Base-by-base conservation (phyloP, 371 early-diverging fungal genomes). In the Mucor indicus region DNA sequence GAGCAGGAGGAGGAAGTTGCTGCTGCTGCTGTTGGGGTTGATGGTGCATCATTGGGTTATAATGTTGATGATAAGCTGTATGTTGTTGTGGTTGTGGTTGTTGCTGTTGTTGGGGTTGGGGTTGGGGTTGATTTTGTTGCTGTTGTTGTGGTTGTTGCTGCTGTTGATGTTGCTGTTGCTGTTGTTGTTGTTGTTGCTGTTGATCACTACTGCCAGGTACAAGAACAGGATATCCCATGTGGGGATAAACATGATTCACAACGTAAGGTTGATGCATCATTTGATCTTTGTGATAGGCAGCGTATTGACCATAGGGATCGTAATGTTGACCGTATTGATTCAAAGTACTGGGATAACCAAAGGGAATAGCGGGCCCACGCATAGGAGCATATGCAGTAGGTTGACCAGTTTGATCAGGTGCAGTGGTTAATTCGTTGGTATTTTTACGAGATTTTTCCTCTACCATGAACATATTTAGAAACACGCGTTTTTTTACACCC, bases 271-370 rank as follows among this genome's bases (percentile, higher is more conserved):
- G 61, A 40, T 60, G 44, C 66, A 65, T 69, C 65, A 69, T 69
- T 29, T 40, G 57, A 16, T 67, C 64, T 33, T 65, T 56, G 33
- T 65, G 63, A 41, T 67, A 59, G 15, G 52, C 36, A 32, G 62
- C 46, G 27, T 72, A 72, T 37, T 62, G 64, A 21, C 48, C 36
- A 32, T 73, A 69, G 21, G 69, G 53, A 38, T 69, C 67, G 48
- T 69, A 69, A 44, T 64, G 67, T 56, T 69, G 74, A 21, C 68
- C 69, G 36, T 73, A 73, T 50, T 73, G 74, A 43, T 69, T 67
- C 33, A 73, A 44, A 45, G 62, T 67, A 37, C 58, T 60, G 9
- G 69, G 69, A 57, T 72, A 72, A n/a, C 64, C 69, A 38, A 66
- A 72, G 23, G 72, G 57, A 30, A 68, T 45, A 2, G 67, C 22